These are phyloP conservation scores for Colletotrichum shisoi DNA, from an alignment of 2,329 filamentous ascomycete genomes.

Conservation along the genomic window DNA sequence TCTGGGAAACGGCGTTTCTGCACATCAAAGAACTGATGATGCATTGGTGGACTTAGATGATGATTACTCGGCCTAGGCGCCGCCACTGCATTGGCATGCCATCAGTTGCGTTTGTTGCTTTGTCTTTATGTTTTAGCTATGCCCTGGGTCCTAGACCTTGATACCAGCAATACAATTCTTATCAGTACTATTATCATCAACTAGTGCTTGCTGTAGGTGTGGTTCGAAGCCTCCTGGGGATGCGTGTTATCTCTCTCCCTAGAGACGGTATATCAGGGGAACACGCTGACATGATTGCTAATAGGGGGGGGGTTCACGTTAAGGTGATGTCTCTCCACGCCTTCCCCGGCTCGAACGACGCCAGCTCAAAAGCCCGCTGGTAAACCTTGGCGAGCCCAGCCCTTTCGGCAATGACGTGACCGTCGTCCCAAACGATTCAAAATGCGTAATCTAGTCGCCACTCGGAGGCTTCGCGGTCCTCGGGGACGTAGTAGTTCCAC, in stretches of 20 bases:
- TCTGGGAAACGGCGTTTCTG: conserved; percentile 7
- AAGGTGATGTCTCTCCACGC: conserved; percentile 9
- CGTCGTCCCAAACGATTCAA: not conserved
- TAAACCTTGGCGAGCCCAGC: conserved; percentile 5
- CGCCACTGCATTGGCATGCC: not conserved
- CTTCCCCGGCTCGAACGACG: conserved; percentile 9
- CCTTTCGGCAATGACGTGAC: not conserved
- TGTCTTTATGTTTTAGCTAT: not conserved
- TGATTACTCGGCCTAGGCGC: not conserved
- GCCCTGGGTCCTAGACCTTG: not conserved
- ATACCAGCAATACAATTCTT: conserved; percentile 5
- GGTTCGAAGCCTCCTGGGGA: not conserved
- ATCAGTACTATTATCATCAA: too few species aligned
- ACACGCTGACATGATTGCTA: not conserved
- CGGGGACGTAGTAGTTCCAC: conserved; percentile 2
- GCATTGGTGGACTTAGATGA: conserved; percentile 2
- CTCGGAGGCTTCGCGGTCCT: conserved; percentile 4
- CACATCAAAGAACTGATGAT: conserved; percentile 15
- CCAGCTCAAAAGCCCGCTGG: conserved; percentile 6
- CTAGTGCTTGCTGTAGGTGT: not conserved
- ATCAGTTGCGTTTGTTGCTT: not conserved
- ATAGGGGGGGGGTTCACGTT: not conserved
- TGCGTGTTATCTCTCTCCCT: not conserved
- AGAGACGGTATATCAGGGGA: not conserved
- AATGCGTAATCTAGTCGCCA: conserved; percentile 4